Base-by-base conservation (phyloP, 169 alveolate species). In the Blepharisma undulans region DNA sequence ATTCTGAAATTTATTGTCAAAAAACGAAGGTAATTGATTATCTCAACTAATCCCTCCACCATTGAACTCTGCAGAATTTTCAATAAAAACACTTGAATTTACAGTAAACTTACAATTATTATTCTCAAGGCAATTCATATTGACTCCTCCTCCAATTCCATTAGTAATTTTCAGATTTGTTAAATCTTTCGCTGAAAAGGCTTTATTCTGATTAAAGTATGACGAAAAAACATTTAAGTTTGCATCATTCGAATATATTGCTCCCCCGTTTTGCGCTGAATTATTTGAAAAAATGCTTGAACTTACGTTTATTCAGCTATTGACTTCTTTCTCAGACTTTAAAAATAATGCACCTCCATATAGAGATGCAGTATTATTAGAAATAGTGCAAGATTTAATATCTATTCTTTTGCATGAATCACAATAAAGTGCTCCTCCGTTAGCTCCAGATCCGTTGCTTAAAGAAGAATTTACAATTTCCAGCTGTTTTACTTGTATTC, bases 21-120 rank as follows among this genome's bases (percentile, higher is more conserved):
- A 36, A 25, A 32, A 4, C 8, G 32, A 18, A 25, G 78, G 74
- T 14, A 21, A 21, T 8, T 1, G 5, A 25, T 84, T 5, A 32
- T 36, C 16, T 7, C 89, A 84, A 25, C 3, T 48, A 4, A 84
- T 36, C 10, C 36, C 74, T 25, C 89, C 89, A 22, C 89, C 89
- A 25, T 84, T 30, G 6, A 7, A 2, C n/a, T 25, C n/a, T 36
- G 89, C 74, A 27, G 66, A 18, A 22, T 86, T 27, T 22, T 27
- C 29, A 86, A 21, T 21, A 86, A 27, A n/a, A 4, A 10, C 14
- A 48, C 33, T 21, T 86, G 30, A 21, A 61, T 21, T 14, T 16
- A 30, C 25, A 0, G 22, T 21, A 86, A 86, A 59, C 32, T 32
- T 84, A n/a, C 89, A 25, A 36, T 14, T 4, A 8, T 25, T 18